phyloP scores from a whole-genome alignment of 2,329 filamentous ascomycete genomes.

The Trichoderma semiorbis region DNA sequence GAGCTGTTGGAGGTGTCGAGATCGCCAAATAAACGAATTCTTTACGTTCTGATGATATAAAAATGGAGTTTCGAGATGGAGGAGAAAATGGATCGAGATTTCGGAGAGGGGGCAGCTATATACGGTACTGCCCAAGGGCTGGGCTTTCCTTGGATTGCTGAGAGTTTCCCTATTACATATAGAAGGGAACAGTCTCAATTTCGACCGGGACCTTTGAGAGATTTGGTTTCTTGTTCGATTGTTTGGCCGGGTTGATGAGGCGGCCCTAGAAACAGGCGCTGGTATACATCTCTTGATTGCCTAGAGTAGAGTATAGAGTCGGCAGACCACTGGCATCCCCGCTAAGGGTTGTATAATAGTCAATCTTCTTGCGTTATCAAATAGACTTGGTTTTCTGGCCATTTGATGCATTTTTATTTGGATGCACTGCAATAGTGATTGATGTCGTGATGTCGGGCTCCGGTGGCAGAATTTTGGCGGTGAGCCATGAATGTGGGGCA shows the following conservation, averaged over 20 bases:
- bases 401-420: not conserved
- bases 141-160: conserved; percentile 15
- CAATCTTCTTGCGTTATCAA: conserved; percentile 14
- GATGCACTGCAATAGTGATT: not conserved
- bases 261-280: conserved; percentile 14
- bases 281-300: conserved; percentile 18
- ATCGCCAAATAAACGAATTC: conserved; percentile 12
- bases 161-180: conserved; percentile 11
- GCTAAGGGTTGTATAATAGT: conserved; percentile 20
- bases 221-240: conserved; percentile 16
- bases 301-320: conserved; percentile 19
- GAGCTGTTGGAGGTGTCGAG: conserved; percentile 63
- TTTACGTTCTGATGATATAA: conserved; percentile 8
- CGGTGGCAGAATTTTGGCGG: not conserved
- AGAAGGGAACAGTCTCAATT: conserved; percentile 7
- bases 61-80: not conserved
- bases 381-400: conserved; percentile 8
- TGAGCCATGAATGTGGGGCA: not conserved
- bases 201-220: conserved; percentile 1
- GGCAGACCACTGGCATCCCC: conserved; percentile 16
- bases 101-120: conserved; percentile 8
- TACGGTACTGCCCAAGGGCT: conserved; percentile 16
- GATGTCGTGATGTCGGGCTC: not conserved
- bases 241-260: conserved; percentile 6
- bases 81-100: conserved; percentile 13